These are phyloP conservation scores for Pisolithus tinctorius DNA, from an alignment of 768 basidiomycete species.

Conservation along the genomic window DNA sequence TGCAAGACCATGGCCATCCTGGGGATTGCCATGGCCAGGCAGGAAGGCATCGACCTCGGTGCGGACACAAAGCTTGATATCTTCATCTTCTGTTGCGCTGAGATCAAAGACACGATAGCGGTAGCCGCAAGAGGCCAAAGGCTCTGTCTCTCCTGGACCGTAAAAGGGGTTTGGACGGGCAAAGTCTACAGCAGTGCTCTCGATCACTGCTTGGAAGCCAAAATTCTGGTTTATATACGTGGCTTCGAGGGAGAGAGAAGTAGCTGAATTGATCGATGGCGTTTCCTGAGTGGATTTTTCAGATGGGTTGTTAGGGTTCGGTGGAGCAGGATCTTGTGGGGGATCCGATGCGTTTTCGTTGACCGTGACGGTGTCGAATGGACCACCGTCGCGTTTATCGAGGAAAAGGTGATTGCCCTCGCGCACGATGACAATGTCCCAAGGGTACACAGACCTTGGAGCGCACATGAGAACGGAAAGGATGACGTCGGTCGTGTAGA, in stretches of 20 bases:
- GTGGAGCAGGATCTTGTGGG: constrained; percentile 73
- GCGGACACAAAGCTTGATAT: constrained; percentile 83
- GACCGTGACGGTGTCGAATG: constrained; percentile 95
- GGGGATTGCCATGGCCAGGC: constrained; percentile 53
- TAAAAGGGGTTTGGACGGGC: constrained; percentile 94
- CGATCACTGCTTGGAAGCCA: constrained; percentile 88
- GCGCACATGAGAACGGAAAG: constrained; percentile 95
- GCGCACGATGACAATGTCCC: constrained; percentile 95
- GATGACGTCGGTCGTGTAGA: constrained; percentile 94
- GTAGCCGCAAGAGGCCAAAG: constrained; percentile 93
- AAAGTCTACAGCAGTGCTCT: constrained; percentile 66
- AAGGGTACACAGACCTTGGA: constrained; percentile 91
- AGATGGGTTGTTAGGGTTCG: constrained; percentile 70
- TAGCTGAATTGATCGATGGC: constrained; percentile 87
- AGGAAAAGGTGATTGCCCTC: constrained; percentile 92
- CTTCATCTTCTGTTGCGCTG: constrained; percentile 84
- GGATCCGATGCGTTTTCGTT: constrained; percentile 98
- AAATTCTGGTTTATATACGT: constrained; percentile 99
- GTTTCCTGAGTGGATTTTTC: constrained; percentile 64
- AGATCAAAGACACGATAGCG: constrained; percentile 95
- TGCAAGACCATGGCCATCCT: constrained; percentile 69
- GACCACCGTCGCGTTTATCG: constrained; percentile 96
- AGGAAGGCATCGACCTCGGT: constrained; percentile 94
- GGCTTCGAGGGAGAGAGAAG: constrained; percentile 91
- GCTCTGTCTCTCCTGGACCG: constrained; percentile 86